These are phyloP conservation scores for Yamadazyma friedrichii DNA, from an alignment of 1,139 yeast genomes.

Conservation along the genomic window DNA sequence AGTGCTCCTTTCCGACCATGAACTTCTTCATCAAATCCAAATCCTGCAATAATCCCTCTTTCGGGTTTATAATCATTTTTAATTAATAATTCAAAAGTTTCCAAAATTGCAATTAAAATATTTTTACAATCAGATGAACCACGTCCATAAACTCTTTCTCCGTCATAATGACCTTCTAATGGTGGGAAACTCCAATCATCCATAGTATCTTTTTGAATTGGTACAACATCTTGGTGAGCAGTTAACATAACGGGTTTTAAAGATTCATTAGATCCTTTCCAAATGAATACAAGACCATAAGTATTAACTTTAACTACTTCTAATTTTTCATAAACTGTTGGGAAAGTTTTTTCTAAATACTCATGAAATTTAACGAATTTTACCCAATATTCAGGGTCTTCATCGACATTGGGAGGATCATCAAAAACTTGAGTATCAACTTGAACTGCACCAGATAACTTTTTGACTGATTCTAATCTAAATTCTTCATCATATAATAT, in stretches of 20 bases:
- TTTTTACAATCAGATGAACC: slow-evolving; percentile 46
- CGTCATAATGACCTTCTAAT: slow-evolving; percentile 67
- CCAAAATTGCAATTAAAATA: slow-evolving; percentile 37
- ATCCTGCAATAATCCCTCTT: slow-evolving; percentile 39
- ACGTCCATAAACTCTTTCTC: slow-evolving; percentile 40
- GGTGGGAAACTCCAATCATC: slow-evolving; percentile 70
- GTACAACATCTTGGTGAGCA: slow-evolving; percentile 86
- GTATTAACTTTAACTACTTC: slow-evolving; percentile 59
- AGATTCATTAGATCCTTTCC: slow-evolving; percentile 55
- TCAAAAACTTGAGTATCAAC: slow-evolving; percentile 47
- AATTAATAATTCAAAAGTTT: slow-evolving; percentile 36
- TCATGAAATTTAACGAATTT: slow-evolving; percentile 54
- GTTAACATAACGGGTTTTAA: slow-evolving; percentile 66
- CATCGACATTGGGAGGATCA: slow-evolving; percentile 39
- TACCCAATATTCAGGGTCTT: slow-evolving; percentile 36
- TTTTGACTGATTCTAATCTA: slow-evolving; percentile 33
- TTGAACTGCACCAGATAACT: slow-evolving; percentile 42
- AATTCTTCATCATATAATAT: slow-evolving; percentile 34
- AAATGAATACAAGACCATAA: slow-evolving; percentile 63
- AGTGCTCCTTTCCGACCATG: slow-evolving; percentile 39
- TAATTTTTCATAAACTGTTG: slow-evolving; percentile 49
- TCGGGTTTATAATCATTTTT: slow-evolving; percentile 28
- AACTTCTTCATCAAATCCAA: slow-evolving; percentile 48
- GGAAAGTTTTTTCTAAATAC: slow-evolving; percentile 58
- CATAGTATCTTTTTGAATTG: slow-evolving; percentile 61